Conservation (phyloP, 305 asterid genomes). For the Salvia sclarea region DNA sequence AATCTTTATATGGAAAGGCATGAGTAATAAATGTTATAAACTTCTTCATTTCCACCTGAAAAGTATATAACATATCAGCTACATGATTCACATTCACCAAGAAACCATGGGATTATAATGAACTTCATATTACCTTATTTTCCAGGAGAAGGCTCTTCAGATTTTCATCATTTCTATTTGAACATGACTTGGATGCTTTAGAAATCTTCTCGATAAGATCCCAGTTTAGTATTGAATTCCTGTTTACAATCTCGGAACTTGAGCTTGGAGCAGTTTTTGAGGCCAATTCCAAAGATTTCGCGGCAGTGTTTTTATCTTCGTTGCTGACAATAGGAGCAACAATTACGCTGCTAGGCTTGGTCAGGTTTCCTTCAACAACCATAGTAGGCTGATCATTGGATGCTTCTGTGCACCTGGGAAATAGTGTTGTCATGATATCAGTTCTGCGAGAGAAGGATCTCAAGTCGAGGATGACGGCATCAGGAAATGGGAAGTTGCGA, state of each 20-base stretch:
- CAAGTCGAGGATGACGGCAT: conserved; percentile 43
- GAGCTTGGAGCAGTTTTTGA: background rate
- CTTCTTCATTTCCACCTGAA: conserved; percentile 34
- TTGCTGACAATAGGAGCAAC: conserved; percentile 17
- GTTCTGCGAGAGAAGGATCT: conserved; percentile 25
- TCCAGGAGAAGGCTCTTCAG: conserved; percentile 1
- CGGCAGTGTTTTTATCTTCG: background rate
- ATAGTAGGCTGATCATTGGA: background rate
- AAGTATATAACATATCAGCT: background rate
- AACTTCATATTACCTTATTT: conserved; percentile 42
- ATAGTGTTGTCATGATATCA: conserved; percentile 39
- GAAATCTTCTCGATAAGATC: conserved; percentile 34
- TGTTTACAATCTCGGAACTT: conserved; percentile 16
- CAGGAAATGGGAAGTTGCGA: conserved; percentile 25
- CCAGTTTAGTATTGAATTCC: conserved; percentile 36
- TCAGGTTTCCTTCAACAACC: background rate
- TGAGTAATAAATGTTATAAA: background rate
- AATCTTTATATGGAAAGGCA: conserved; percentile 10
- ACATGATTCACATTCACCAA: background rate
- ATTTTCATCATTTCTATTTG: conserved; percentile 1
- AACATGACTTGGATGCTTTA: conserved; percentile 11
- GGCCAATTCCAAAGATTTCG: background rate
- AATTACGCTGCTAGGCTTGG: background rate
- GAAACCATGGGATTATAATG: background rate
- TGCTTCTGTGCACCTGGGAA: conserved; percentile 30